Conservation (phyloP, 1,139 yeast species). For the Nakaseomyces sp. region DNA sequence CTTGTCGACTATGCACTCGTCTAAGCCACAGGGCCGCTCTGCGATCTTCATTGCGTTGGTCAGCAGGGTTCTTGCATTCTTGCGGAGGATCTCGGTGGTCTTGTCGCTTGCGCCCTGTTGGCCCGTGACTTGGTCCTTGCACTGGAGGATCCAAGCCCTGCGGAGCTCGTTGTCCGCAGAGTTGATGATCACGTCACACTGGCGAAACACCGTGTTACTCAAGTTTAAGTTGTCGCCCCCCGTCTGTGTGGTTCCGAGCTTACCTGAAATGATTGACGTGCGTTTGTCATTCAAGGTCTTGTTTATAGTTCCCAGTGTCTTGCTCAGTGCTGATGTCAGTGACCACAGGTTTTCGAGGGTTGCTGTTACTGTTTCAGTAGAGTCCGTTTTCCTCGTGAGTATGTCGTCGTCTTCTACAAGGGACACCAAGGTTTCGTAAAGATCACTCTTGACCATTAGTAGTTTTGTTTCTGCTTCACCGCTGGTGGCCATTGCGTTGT, state of each 20-base stretch:
- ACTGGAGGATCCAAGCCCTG: conserved; percentile 16
- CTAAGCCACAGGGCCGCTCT: conserved; percentile 26
- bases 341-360: conserved; percentile 16
- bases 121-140: conserved; percentile 3
- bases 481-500: not conserved
- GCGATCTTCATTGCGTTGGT: conserved; percentile 22
- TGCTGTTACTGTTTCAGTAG: not conserved
- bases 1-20: conserved; percentile 27
- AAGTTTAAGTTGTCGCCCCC: too few relatives aligned
- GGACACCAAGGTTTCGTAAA: conserved; percentile 8
- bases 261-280: conserved; percentile 12
- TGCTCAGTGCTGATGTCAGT: conserved; percentile 18
- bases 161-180: conserved; percentile 25
- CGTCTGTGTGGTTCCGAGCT: conserved; percentile 9
- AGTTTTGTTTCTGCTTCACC: conserved; percentile 5
- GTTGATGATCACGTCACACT: conserved; percentile 21
- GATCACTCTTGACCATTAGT: conserved; percentile 13
- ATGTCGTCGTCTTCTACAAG: conserved; percentile 9
- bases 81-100: conserved; percentile 15
- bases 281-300: conserved; percentile 13
- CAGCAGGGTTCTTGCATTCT: conserved; percentile 22
- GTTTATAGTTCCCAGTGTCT: conserved; percentile 14
- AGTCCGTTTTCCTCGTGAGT: conserved; percentile 2
- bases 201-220: conserved; percentile 24
- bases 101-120: conserved; percentile 7